Conservation (phyloP, 306 rosid species). For the Trichosanthes truncata region DNA sequence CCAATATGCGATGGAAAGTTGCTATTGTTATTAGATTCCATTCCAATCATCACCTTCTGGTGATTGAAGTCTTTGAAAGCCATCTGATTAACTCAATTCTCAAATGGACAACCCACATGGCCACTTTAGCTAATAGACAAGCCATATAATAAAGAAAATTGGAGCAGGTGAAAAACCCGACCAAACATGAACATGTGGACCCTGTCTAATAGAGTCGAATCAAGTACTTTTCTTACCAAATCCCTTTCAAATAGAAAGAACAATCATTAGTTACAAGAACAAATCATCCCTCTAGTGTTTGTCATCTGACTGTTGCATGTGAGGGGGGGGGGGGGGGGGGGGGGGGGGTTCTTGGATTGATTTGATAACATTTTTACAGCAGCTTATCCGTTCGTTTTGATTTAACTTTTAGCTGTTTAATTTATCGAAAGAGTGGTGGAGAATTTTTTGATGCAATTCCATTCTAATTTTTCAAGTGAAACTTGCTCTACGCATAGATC, state of each 20-base stretch:
- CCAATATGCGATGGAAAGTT: background rate
- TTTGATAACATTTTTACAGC: background rate
- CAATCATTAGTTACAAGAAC: background rate
- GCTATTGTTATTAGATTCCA: background rate
- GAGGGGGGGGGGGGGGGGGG: no score
- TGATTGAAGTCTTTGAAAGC: background rate
- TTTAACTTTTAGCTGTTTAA: background rate
- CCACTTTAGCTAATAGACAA: slow-evolving; percentile 3
- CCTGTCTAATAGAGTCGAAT: background rate
- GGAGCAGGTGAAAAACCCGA: slow-evolving; percentile 14
- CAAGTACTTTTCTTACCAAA: background rate
- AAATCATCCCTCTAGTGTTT: background rate
- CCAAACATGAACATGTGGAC: background rate
- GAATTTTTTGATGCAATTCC: background rate
- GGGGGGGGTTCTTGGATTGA: background rate
- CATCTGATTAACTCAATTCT: background rate
- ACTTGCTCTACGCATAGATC: background rate
- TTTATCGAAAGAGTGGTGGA: background rate
- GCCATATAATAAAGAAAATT: background rate
- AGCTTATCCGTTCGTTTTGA: background rate
- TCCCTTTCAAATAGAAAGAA: background rate
- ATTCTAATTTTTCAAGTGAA: background rate
- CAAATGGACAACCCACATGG: slow-evolving; percentile 9
- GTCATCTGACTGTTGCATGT: background rate
- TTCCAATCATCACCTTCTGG: slow-evolving; percentile 8